Evolutionary conservation across 495 filamentous ascomycete genomes (phyloP), one percentile per base, ranked within the genome.

Genomic region (Talaromyces liani): DNA sequence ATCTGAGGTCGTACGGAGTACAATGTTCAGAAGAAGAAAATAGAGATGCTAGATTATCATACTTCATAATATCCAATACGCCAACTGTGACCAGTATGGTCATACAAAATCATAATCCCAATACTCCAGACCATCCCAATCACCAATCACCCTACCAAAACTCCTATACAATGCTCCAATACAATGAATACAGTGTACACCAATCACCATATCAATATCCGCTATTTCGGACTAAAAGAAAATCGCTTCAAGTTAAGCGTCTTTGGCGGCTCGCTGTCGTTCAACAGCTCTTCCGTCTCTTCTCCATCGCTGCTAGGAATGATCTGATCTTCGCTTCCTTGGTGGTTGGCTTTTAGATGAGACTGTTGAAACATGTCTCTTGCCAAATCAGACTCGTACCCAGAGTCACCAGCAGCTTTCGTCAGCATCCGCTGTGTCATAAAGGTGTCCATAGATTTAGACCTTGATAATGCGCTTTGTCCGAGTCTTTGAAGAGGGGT

Each of bases 321-420:
- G 18, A 95, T 81, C 53, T 87, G 72, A 67, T 95, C 91, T 70
- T 95, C 91, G 68, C 91, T 93, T 1, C 91, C 90, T 57, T 82
- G 75, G 16, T 45, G 25, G 25, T 31, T 29, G 14, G 25, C 29
- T 27, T 47, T 34, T 9, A 47, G 39, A 29, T 27, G n/a, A 10
- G 24, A 20, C 36, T 56, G 10, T 14, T 24, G 25, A 4, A 20
- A 3, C 29, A 25, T 61, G 20, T 33, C 47, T 39, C 31, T 56
- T 33, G 39, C 45, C 24, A 62, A 24, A 54, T 62, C 60, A 22
- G 60, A 62, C 60, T 62, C 60, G 45, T 54, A 62, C 1, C 60
- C 60, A 20, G 60, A 61, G 27, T 33, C 63, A 57, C 49, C 39
- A 20, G 29, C 12, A 24, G 56, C 27, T 14, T 29, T 31, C 16